These are phyloP conservation scores for Sporothrix curviconia DNA, from an alignment of 2,329 filamentous ascomycete species.

Conservation along the genomic window DNA sequence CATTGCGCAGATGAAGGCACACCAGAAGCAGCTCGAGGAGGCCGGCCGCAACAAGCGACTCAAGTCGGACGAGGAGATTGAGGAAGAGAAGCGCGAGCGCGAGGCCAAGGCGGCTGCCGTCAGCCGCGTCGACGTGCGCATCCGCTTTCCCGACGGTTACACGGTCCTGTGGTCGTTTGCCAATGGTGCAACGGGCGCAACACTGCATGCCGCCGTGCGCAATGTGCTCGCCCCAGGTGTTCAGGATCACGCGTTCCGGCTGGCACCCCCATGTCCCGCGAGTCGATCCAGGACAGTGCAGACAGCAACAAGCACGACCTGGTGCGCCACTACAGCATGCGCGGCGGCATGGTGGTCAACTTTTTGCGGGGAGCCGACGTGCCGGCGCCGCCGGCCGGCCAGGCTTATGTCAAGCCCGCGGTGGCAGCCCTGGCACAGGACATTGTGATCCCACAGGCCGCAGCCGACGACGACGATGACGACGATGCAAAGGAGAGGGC, in stretches of 20 bases:
- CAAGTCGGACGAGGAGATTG: constrained; percentile 74
- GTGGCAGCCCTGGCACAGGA: constrained; percentile 58
- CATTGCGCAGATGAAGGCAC: constrained; percentile 67
- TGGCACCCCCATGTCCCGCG: constrained; percentile 58
- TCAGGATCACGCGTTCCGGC: constrained; percentile 59
- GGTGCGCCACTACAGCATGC: constrained; percentile 67
- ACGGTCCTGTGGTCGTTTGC: constrained; percentile 67
- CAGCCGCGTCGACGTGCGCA: constrained; percentile 64
- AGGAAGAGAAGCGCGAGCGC: constrained; percentile 59
- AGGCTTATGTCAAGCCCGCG: constrained; percentile 51
- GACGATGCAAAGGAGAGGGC: constrained; percentile 29
- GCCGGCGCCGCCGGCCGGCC: constrained; percentile 43
- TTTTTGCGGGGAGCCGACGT: constrained; percentile 66
- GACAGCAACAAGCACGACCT: constrained; percentile 45
- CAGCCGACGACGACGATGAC: constrained; percentile 33
- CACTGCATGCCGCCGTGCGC: constrained; percentile 69
- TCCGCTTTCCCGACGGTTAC: constrained; percentile 83
- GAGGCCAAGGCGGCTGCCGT: constrained; percentile 60
- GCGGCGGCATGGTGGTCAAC: constrained; percentile 65
- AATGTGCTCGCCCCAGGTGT: constrained; percentile 60
- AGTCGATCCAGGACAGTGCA: constrained; percentile 40
- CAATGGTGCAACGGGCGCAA: constrained; percentile 59
- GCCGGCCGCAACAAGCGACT: constrained; percentile 67
- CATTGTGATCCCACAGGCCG: constrained; percentile 57
- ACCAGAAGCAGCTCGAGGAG: constrained; percentile 60